phyloP scores from a whole-genome alignment of 2,329 filamentous ascomycete species.

The Aspergillus persii region DNA sequence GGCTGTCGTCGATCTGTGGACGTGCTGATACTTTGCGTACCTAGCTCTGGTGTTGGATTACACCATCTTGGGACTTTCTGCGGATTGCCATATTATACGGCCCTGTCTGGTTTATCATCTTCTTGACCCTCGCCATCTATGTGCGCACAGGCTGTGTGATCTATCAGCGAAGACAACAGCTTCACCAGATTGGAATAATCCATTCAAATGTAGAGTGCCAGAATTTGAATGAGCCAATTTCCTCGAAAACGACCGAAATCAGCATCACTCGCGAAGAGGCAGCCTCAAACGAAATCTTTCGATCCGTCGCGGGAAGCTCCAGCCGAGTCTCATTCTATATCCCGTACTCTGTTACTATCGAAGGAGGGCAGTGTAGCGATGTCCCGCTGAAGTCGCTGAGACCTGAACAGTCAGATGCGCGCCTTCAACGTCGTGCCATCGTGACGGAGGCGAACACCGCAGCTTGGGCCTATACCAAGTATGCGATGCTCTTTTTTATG shows the following conservation, averaged over 20 bases:
- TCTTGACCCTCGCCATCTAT: constrained; percentile 41
- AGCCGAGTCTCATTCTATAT: constrained; percentile 14
- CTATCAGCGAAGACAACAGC: constrained; percentile 58
- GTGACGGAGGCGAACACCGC: constrained; percentile 35
- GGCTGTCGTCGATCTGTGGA: neutral
- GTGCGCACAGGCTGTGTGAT: constrained; percentile 40
- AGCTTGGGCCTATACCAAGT: constrained; percentile 40
- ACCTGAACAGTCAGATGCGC: constrained; percentile 4
- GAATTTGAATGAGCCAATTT: constrained; percentile 41
- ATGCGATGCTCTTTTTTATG: constrained; percentile 40
- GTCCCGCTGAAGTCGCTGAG: constrained; percentile 9
- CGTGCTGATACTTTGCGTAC: constrained; percentile 27
- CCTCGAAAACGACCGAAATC: constrained; percentile 63
- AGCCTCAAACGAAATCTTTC: constrained; percentile 2
- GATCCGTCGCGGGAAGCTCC: constrained; percentile 1
- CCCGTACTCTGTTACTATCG: constrained; percentile 35
- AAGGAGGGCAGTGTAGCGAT: constrained; percentile 11
- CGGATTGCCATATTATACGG: constrained; percentile 72
- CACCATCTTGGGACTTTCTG: constrained; percentile 64
- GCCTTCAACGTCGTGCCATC: constrained; percentile 15
- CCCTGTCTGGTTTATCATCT: constrained; percentile 44
- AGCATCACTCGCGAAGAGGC: constrained; percentile 57
- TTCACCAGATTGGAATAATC: constrained; percentile 54
- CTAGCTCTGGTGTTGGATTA: constrained; percentile 83
- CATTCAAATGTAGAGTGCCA: constrained; percentile 44